Percentiles rank a stretch among this genome's conserved stretches.
Conservation (phyloP, 1,284 basidiomycete genomes). For the Singerocomus rubriflavus region DNA sequence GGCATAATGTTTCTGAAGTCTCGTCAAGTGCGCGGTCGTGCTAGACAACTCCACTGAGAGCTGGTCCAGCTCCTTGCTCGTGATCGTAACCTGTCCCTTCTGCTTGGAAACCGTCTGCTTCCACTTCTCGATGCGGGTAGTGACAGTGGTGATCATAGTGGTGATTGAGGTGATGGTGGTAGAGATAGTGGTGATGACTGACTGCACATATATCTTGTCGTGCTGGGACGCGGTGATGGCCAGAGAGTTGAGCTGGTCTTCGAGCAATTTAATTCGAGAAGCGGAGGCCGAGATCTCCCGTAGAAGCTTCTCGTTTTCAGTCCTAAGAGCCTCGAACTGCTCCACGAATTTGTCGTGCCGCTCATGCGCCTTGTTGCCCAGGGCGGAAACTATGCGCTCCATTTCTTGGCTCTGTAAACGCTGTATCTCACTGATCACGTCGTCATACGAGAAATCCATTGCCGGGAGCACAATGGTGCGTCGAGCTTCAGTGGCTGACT, state of each 20-base stretch:
- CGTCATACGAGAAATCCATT: too few relatives aligned
- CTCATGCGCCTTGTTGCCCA: conserved; percentile 1
- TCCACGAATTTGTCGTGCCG: not conserved
- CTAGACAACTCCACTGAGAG: conserved; percentile 4
- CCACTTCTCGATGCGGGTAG: conserved; percentile 5
- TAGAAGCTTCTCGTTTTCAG: conserved; percentile 4
- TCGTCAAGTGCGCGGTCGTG: not conserved
- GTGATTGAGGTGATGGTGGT: not conserved
- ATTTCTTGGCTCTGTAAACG: conserved; percentile 9
- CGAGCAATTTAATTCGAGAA: conserved; percentile 3
- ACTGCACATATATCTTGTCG: not conserved
- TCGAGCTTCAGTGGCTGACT: not conserved
- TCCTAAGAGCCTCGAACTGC: not conserved
- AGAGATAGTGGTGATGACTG: not conserved
- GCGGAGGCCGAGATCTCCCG: not conserved
- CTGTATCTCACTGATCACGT: conserved; percentile 1
- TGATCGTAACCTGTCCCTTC: conserved; percentile 1
- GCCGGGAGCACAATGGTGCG: not conserved
- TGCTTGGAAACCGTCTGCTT: not conserved
- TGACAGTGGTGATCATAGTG: conserved; percentile 5
- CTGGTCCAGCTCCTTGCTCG: conserved; percentile 12
- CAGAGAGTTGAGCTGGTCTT: conserved; percentile 1
- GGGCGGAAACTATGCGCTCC: not conserved
- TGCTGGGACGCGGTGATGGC: not conserved
- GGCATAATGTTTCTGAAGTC: not conserved